phyloP scores from a whole-genome alignment of 2,329 filamentous ascomycete genomes.

The Beauveria sp. region DNA sequence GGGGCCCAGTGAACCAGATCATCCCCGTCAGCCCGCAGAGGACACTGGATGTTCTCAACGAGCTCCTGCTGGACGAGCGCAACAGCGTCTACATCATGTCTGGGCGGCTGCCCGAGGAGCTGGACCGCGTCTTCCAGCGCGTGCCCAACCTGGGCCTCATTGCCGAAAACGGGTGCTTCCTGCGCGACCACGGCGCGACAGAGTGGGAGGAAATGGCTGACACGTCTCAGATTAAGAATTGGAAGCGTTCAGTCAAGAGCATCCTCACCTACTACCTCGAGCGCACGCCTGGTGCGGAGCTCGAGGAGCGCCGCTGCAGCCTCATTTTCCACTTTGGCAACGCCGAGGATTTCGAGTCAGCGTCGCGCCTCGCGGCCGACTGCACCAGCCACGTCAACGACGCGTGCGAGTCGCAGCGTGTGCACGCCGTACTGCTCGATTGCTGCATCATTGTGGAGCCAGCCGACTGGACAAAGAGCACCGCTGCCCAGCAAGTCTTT shows the following conservation, averaged over 20 bases:
- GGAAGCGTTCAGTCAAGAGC: slow-evolving; percentile 76
- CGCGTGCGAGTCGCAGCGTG: slow-evolving; percentile 72
- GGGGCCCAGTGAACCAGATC: slow-evolving; percentile 76
- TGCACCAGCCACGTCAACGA: slow-evolving; percentile 95
- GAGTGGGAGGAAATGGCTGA: slow-evolving; percentile 77
- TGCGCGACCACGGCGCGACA: slow-evolving; percentile 60
- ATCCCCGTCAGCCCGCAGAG: slow-evolving; percentile 78
- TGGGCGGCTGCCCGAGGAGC: slow-evolving; percentile 75
- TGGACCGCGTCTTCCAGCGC: slow-evolving; percentile 76
- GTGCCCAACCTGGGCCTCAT: slow-evolving; percentile 82
- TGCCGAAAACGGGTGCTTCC: slow-evolving; percentile 89
- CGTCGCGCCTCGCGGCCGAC: slow-evolving; percentile 74
- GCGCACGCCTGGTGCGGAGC: slow-evolving; percentile 76
- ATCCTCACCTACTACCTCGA: slow-evolving; percentile 88
- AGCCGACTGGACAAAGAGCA: slow-evolving; percentile 79
- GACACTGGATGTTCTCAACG: slow-evolving; percentile 73
- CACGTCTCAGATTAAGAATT: slow-evolving; percentile 58
- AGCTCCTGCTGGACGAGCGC: slow-evolving; percentile 68
- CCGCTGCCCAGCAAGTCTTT: slow-evolving; percentile 69
- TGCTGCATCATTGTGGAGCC: slow-evolving; percentile 79
- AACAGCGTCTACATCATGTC: slow-evolving; percentile 96
- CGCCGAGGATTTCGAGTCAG: slow-evolving; percentile 67
- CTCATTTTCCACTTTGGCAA: slow-evolving; percentile 85
- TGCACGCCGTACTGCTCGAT: slow-evolving; percentile 76
- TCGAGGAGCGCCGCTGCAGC: slow-evolving; percentile 88